Conservation (phyloP, 768 basidiomycete genomes). For the Psilocybe subaeruginosa region DNA sequence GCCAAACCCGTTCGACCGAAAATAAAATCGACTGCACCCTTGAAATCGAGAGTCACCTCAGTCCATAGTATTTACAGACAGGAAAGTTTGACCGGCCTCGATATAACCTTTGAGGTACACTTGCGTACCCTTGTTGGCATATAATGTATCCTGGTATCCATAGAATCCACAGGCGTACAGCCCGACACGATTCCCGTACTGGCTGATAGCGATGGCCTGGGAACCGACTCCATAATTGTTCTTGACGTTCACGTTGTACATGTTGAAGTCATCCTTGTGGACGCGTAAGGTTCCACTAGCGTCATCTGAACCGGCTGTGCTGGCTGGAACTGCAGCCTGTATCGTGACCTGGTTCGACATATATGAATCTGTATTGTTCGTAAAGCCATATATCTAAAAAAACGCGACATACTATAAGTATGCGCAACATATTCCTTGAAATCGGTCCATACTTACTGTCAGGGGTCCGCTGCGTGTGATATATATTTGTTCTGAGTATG, state of each 20-base stretch:
- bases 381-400: slow-evolving; percentile 46
- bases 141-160: slow-evolving; percentile 52
- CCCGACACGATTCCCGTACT: slow-evolving; percentile 48
- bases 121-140: slow-evolving; percentile 48
- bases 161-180: slow-evolving; percentile 49
- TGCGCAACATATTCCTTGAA: not conserved
- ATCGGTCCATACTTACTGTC: slow-evolving; percentile 29
- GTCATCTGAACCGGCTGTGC: slow-evolving; percentile 45
- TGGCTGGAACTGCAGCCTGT: slow-evolving; percentile 36
- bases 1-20: slow-evolving; percentile 47
- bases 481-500: slow-evolving; percentile 43
- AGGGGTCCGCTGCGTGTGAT: slow-evolving; percentile 47
- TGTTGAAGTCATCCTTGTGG: slow-evolving; percentile 47
- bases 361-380: slow-evolving; percentile 40
- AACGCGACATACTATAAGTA: not conserved
- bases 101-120: slow-evolving; percentile 51
- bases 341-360: slow-evolving; percentile 41
- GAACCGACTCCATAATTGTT: slow-evolving; percentile 47
- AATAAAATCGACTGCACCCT: slow-evolving; percentile 55
- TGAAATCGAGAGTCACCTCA: not conserved
- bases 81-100: slow-evolving; percentile 31
- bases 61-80: not conserved
- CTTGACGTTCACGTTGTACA: slow-evolving; percentile 55
- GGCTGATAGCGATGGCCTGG: slow-evolving; percentile 53
- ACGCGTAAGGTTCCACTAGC: slow-evolving; percentile 50